A percentile compares a stretch with the other conserved stretches of the same genome.
Evolutionary conservation across 805 yeast species (phyloP).

Genomic region (Candida sphagnicola): DNA sequence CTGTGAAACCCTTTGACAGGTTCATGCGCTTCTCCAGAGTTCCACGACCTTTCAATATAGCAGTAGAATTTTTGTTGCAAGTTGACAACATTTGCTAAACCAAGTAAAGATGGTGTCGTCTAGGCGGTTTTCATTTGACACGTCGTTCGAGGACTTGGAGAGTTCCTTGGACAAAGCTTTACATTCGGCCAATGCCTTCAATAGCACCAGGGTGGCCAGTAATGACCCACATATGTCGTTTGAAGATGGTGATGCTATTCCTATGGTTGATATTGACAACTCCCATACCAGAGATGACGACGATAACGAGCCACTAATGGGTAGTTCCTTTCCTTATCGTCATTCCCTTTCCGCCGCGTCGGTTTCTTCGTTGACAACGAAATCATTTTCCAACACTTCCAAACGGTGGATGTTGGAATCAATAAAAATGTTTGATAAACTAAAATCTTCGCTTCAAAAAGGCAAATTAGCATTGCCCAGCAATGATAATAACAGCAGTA

Average conservation of each 20-base stretch:
- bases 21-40: too few species aligned
- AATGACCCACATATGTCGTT: constrained; percentile 23
- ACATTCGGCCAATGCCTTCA: constrained; percentile 43
- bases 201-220: constrained; percentile 18
- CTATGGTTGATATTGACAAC: constrained; percentile 20
- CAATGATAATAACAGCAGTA: constrained; percentile 4
- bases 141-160: constrained; percentile 60
- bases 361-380: constrained; percentile 12
- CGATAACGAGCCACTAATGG: constrained; percentile 24
- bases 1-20: too few species aligned
- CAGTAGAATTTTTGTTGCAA: too few species aligned
- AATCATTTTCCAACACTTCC: constrained; percentile 9
- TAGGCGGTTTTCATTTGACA: constrained; percentile 9
- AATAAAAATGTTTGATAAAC: constrained; percentile 18
- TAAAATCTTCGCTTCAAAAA: constrained; percentile 22
- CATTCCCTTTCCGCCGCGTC: constrained; percentile 20
- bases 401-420: constrained; percentile 9
- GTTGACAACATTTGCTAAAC: too few species aligned
- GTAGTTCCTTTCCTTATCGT: constrained; percentile 11
- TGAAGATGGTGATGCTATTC: constrained; percentile 20
- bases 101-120: constrained; percentile 6
- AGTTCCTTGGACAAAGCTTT: constrained; percentile 63
- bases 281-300: constrained; percentile 1
- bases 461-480: constrained; percentile 15
- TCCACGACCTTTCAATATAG: too few species aligned